These are phyloP conservation scores for Penicillium oxalicum DNA, from an alignment of 2,329 filamentous ascomycete genomes.

Conservation along the genomic window DNA sequence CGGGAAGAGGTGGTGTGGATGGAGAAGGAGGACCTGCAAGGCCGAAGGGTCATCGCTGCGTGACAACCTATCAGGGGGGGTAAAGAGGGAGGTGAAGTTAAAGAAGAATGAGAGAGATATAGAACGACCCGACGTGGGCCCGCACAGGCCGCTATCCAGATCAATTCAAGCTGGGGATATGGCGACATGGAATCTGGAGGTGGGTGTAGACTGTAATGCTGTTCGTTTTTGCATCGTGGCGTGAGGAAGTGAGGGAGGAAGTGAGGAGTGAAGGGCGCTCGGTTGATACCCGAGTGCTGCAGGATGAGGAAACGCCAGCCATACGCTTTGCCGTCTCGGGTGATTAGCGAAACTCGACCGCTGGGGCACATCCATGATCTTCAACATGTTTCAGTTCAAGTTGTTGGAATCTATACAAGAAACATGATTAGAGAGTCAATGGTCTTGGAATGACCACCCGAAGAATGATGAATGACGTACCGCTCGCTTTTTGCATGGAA, in stretches of 20 bases:
- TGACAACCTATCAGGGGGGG: neutral
- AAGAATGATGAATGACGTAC: slow-evolving; percentile 49
- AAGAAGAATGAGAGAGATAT: neutral
- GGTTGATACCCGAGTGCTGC: too few species aligned
- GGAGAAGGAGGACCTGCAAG: too few species aligned
- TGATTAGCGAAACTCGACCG: slow-evolving; percentile 74
- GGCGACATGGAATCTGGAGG: too few species aligned
- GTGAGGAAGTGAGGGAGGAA: too few species aligned
- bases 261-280: too few species aligned
- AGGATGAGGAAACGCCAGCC: too few species aligned
- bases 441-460: neutral
- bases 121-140: too few species aligned
- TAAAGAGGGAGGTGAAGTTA: neutral
- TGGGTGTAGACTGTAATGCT: too few species aligned
- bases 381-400: slow-evolving; percentile 84
- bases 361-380: slow-evolving; percentile 74
- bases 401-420: slow-evolving; percentile 69
- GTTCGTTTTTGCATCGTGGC: too few species aligned
- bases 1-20: neutral
- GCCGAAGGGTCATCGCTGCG: neutral
- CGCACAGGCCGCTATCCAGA: too few species aligned
- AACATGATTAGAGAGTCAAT: slow-evolving; percentile 5
- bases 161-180: neutral
- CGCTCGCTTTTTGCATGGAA: slow-evolving; percentile 98
- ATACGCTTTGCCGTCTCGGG: too few species aligned